These are phyloP conservation scores for Ustilago trichophora DNA, from an alignment of 1,284 basidiomycete species.

Conservation along the genomic window DNA sequence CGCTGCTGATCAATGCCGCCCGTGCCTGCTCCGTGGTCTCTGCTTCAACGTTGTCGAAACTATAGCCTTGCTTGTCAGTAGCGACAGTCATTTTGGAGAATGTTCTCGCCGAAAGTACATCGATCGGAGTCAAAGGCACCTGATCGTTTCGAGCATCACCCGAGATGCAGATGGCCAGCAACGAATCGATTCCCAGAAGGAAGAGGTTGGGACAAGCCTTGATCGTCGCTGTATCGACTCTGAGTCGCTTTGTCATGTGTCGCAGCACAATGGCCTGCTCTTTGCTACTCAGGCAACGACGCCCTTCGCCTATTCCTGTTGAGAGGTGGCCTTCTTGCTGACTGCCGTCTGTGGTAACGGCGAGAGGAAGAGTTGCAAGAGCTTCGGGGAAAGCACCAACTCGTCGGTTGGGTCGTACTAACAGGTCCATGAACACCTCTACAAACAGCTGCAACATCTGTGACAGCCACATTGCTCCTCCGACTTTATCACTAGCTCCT, in stretches of 20 bases:
- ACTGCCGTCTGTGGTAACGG: too few species aligned
- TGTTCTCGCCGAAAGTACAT: constrained; percentile 5
- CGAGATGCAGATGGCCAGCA: constrained; percentile 16
- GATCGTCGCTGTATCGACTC: background rate
- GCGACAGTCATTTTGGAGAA: constrained; percentile 6
- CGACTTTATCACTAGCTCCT: constrained; percentile 14
- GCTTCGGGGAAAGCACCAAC: constrained; percentile 9
- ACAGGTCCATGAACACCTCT: constrained; percentile 5
- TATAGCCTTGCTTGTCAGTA: too few species aligned
- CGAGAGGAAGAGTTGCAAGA: constrained; percentile 3
- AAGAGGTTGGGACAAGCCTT: constrained; percentile 10
- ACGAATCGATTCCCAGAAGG: constrained; percentile 14
- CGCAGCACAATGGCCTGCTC: constrained; percentile 14
- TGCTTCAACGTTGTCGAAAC: too few species aligned
- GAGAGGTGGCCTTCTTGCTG: too few species aligned
- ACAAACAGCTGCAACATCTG: constrained; percentile 3
- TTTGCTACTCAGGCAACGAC: constrained; percentile 1
- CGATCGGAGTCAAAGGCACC: constrained; percentile 7
- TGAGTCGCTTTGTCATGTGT: constrained; percentile 7
- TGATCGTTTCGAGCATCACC: constrained; percentile 8
- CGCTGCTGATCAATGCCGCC: too few species aligned
- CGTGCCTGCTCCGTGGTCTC: too few species aligned
- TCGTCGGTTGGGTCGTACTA: constrained; percentile 3
- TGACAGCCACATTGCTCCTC: constrained; percentile 8
- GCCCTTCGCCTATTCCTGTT: too few species aligned